Evolutionary conservation across 805 yeast species (phyloP), one percentile per base, ranked within the genome.

Genomic region (Zygoascus bituminiphila): DNA sequence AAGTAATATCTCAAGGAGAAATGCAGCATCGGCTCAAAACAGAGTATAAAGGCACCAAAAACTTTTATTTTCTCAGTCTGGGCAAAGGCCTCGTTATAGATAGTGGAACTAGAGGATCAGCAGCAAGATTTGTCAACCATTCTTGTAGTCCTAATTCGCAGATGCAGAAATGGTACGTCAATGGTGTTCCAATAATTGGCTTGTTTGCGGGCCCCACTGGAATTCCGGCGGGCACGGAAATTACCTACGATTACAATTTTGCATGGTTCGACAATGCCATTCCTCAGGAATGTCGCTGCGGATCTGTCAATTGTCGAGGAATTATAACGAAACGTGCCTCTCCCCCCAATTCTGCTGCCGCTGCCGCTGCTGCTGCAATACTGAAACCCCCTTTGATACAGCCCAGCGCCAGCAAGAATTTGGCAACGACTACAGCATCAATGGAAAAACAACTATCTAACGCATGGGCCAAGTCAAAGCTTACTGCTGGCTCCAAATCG

Each of bases 71-170:
- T 54, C 57, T 75, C 42, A 65, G 70, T 52, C 59, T 74, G 35
- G 73, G 71, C 20, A 64, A 68, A 44, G 72, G 74, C 8, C 60
- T 64, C 17, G 70, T 72, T 19, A 70, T 75, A 45, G 77, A 74
- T 55, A 66, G 72, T 35, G 72, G 73, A 10, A 63, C 55, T 14
- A 62, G 68, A 43, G 79, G 79, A 0, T 72, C 77, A 4, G 66
- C 67, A 23, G 79, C 79, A 0, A 59, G 78, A 35, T 75, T 72
- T 58, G 76, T 71, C 24, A 75, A 74, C 57, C 79, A 75, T 53
- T 72, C 77, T 14, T 72, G 77, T 55, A 57, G 59, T 45, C 78
- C 79, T 43, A 75, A 75, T 48, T 64, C 72, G 21, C 70, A 66
- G 42, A 73, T 75, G 64, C 74, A 75, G 57, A 71, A 72, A 51